These are phyloP conservation scores for Fomitiporia mediterranea DNA, from an alignment of 1,284 basidiomycete genomes.

Conservation along the genomic window DNA sequence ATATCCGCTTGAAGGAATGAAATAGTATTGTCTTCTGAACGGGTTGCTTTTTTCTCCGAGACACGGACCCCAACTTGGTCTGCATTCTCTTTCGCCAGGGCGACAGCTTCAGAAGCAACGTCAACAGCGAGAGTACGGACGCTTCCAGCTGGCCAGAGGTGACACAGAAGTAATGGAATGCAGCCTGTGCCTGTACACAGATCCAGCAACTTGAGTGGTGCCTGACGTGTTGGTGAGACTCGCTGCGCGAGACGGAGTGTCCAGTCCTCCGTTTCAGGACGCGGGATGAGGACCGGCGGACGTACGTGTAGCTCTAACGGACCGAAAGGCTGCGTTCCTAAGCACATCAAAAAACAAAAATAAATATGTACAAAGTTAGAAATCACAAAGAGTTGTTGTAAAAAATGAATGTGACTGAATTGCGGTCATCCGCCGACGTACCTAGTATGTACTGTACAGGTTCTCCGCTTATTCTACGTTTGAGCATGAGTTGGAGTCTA, in stretches of 20 bases:
- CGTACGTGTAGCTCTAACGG: constrained; percentile 67
- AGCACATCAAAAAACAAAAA: constrained; percentile 1
- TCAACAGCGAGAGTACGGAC: constrained; percentile 66
- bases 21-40: constrained; percentile 40
- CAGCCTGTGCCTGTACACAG: constrained; percentile 89
- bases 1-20: constrained; percentile 43
- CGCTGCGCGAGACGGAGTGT: constrained; percentile 49
- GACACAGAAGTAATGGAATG: constrained; percentile 77
- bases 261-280: constrained; percentile 90
- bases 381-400: too few species aligned
- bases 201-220: constrained; percentile 63
- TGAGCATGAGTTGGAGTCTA: constrained; percentile 44
- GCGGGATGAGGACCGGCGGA: constrained; percentile 82
- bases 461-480: constrained; percentile 59
- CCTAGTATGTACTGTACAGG: constrained; percentile 92
- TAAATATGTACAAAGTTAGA: constrained; percentile 2
- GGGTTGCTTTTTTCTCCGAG: constrained; percentile 19
- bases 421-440: constrained; percentile 27
- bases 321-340: constrained; percentile 87
- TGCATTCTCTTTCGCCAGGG: constrained; percentile 71
- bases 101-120: constrained; percentile 61
- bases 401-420: constrained; percentile 19
- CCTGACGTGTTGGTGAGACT: constrained; percentile 35
- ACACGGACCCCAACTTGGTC: constrained; percentile 35
- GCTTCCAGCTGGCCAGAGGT: constrained; percentile 49